Evolutionary conservation across 768 basidiomycete species (phyloP), one percentile per base, ranked within the genome.

Genomic region (Chlorophyllum brunneum): DNA sequence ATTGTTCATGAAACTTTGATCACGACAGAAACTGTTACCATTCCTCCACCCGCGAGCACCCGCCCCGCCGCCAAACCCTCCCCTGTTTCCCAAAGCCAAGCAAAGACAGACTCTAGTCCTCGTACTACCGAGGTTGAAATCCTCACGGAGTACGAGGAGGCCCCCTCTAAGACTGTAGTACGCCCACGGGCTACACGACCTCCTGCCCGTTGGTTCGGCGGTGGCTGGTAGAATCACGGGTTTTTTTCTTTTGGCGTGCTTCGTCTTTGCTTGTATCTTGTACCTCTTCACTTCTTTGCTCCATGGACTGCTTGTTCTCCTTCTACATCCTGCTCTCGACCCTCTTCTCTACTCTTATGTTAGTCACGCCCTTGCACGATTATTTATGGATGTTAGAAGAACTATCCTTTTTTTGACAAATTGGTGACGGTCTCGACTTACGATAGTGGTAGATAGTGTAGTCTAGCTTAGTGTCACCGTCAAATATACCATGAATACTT

Each of bases 41-140:
- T 86, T 56, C 87, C 86, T 40, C 80, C 86, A 23, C 88, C 89
- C 56, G 84, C 88, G 62, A 86, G 81, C 63, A 90, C 88, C 45
- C 87, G 88, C 56, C 77, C 79, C 60, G 89, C 83, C 54, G 81
- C 86, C 24, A 77, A 79, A 59, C 88, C 89, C 18, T 79, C 81
- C 24, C 89, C 89, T 5, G 82, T 86, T 61, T 77, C 76, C 5
- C 74, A 75, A 24, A 79, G 78, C 18, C 70, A 78, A n/a, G 73
- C 78, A 8, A 75, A 79, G 30, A 77, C 79, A 5, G 74, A 82
- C n/a, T 73, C 76, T 4, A 82, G 81, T 63, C 88, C 86, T 15
- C 81, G 80, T 55, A 92, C 89, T 22, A 91, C 88, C 11, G 80
- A 85, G 10, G 72, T 91, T 22, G 86, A 82, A 57, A 73, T 86